phyloP scores from a whole-genome alignment of 768 basidiomycete genomes.

The Rhodotorula paludigena region DNA sequence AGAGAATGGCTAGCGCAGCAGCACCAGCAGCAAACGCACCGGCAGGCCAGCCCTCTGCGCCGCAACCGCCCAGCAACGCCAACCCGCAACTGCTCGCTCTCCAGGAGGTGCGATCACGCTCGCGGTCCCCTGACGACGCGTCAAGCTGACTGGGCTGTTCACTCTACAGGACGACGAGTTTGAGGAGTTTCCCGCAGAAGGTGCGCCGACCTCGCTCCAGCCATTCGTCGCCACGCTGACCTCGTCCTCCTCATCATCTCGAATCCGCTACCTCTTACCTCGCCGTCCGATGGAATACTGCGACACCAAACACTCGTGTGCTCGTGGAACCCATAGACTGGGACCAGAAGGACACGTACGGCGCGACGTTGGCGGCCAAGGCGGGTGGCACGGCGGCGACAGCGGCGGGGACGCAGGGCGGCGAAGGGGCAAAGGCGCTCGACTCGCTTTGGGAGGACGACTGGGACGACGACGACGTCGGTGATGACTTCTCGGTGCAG shows the following conservation, averaged over 20 bases:
- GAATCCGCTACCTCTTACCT: neutral
- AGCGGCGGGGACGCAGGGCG: slow-evolving; percentile 53
- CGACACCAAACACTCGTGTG: neutral
- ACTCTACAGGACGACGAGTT: slow-evolving; percentile 42
- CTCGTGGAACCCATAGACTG: slow-evolving; percentile 35
- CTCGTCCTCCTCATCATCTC: neutral
- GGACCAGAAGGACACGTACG: slow-evolving; percentile 38
- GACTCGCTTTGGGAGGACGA: slow-evolving; percentile 99
- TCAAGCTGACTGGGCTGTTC: neutral
- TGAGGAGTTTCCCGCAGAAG: slow-evolving; percentile 43
- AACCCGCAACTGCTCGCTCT: slow-evolving; percentile 29
- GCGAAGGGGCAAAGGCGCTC: slow-evolving; percentile 65
- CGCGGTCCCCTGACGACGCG: neutral
- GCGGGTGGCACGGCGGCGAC: slow-evolving; percentile 48
- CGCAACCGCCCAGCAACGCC: neutral
- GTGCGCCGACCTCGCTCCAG: slow-evolving; percentile 2
- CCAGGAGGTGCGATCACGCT: slow-evolving; percentile 21
- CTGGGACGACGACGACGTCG: slow-evolving; percentile 99
- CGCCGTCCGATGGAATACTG: neutral
- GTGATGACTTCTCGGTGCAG: slow-evolving; percentile 93
- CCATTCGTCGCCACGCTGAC: neutral
- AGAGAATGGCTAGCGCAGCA: neutral
- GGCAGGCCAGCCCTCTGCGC: neutral
- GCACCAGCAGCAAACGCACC: neutral
- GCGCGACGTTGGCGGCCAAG: slow-evolving; percentile 38